A percentile compares a stretch with the other conserved stretches of the same genome.
phyloP scores from a whole-genome alignment of 2,329 filamentous ascomycete genomes.

The Exophiala bonariae region DNA sequence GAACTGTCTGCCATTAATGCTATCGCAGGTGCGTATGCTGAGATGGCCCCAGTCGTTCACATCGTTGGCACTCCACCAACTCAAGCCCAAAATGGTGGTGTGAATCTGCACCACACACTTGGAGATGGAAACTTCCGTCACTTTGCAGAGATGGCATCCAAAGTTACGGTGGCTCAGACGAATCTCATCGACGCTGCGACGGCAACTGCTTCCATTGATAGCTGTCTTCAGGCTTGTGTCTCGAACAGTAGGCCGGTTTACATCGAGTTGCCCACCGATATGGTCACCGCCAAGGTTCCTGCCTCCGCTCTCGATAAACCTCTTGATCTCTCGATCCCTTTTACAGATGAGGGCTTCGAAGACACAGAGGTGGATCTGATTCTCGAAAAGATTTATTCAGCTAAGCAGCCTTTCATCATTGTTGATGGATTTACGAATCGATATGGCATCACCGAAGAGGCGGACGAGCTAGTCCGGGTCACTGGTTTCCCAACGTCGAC shows the following conservation, averaged over 20 bases:
- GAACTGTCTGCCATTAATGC: constrained; percentile 43
- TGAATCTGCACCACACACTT: constrained; percentile 35
- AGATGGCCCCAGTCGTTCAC: constrained; percentile 60
- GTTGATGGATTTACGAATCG: constrained; percentile 53
- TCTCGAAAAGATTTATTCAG: constrained; percentile 43
- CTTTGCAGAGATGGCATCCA: constrained; percentile 51
- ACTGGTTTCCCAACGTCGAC: constrained; percentile 52
- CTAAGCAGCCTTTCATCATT: constrained; percentile 52
- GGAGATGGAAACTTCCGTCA: constrained; percentile 53
- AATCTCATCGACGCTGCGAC: constrained; percentile 47
- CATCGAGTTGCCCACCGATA: constrained; percentile 50
- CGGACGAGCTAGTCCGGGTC: constrained; percentile 44
- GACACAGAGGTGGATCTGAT: constrained; percentile 27
- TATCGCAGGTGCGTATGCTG: constrained; percentile 52
- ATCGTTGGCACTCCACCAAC: constrained; percentile 51
- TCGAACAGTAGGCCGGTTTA: constrained; percentile 58
- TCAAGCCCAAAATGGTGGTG: constrained; percentile 18
- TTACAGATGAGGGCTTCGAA: constrained; percentile 28
- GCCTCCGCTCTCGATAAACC: constrained; percentile 15
- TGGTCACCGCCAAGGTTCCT: constrained; percentile 24
- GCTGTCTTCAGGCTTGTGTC: constrained; percentile 51
- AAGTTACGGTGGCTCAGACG: constrained; percentile 53
- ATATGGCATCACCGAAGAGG: constrained; percentile 42
- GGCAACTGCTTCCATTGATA: constrained; percentile 53
- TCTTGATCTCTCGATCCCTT: constrained; percentile 22